Base-by-base conservation (phyloP, 768 basidiomycete species). In the Psilocybe sp. region DNA sequence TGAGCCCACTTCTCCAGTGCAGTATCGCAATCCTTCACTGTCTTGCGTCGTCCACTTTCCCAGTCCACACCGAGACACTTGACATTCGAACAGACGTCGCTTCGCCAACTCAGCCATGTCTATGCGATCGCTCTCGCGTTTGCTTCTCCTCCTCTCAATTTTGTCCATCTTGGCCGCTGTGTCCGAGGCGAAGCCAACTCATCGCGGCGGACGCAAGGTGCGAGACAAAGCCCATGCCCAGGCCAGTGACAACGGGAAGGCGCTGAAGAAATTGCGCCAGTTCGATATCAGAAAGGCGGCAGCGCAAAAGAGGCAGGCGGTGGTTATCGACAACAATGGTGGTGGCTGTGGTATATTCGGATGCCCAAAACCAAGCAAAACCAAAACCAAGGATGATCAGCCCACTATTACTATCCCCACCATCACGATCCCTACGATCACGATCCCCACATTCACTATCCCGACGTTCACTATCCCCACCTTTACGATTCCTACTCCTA, bases 141-240 rank as follows among this genome's bases (percentile, higher is more conserved):
- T 52, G 43, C 38, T 56, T 31, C 41, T 52, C 37, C 45, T 56
- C 44, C 39, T 62, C 46, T 50, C 54, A n/a, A 40, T 62, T 51
- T 39, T 54, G 34, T 15, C 53, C 12, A 40, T 56, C 45, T 40
- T 51, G 35, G 19, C 51, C 10, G 44, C 52, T 1, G 48, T 44
- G 33, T 36, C 51, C 14, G 45, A 51, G 18, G 43, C 50, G 37
- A 53, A 53, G 8, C 34, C 39, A 13, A 41, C 47, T 16, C 39
- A 43, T 19, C 40, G 14, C n/a, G 32, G 18, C 7, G 31, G 2
- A 13, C 14, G 14, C 34, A 5, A 0, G 14, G 23, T 31, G 47
- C 5, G 15, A 18, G 28, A 10, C 46, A 31, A 15, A 35, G 15
- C 16, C 9, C 44, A 46, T 13, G 5, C 47, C 40, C 42, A 40